Evolutionary conservation across 2,329 filamentous ascomycete species (phyloP).

Genomic region (Neoscytalidium dimidiatum): DNA sequence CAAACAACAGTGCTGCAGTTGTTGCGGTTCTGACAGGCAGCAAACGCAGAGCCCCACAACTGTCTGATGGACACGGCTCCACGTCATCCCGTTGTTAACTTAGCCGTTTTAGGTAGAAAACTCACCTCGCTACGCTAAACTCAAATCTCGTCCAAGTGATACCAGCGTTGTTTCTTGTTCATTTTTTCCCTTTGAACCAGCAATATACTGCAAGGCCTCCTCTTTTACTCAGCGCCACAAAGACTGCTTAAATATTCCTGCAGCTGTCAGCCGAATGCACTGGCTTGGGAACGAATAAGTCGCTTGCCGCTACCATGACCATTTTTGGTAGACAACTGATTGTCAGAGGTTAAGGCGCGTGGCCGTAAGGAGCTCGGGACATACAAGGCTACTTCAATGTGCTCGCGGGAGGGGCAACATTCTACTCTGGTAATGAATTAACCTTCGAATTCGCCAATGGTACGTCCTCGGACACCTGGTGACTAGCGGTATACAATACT

Average conservation of each 20-base stretch:
- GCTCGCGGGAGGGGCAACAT: conserved; percentile 29
- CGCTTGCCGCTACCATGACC: too few relatives aligned
- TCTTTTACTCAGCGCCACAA: too few relatives aligned
- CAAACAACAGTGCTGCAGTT: neutral
- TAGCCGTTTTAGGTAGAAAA: conserved; percentile 1
- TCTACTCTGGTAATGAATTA: conserved; percentile 25
- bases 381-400: conserved; percentile 29
- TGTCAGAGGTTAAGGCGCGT: too few relatives aligned
- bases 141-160: neutral
- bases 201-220: neutral
- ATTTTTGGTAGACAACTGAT: too few relatives aligned
- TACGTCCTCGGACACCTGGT: conserved; percentile 25
- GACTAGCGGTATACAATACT: conserved; percentile 26
- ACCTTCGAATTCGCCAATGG: conserved; percentile 34
- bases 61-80: neutral
- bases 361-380: conserved; percentile 28
- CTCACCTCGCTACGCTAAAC: neutral
- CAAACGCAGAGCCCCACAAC: neutral
- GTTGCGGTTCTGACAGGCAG: neutral
- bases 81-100: neutral
- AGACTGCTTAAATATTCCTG: too few relatives aligned
- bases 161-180: neutral
- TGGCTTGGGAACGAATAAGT: too few relatives aligned
- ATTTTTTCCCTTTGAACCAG: neutral
- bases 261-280: too few relatives aligned